A percentile compares a stretch with the other conserved stretches of the same genome.
Conservation (phyloP, 202 grass and related monocot genomes). For the Musa balbisiana region DNA sequence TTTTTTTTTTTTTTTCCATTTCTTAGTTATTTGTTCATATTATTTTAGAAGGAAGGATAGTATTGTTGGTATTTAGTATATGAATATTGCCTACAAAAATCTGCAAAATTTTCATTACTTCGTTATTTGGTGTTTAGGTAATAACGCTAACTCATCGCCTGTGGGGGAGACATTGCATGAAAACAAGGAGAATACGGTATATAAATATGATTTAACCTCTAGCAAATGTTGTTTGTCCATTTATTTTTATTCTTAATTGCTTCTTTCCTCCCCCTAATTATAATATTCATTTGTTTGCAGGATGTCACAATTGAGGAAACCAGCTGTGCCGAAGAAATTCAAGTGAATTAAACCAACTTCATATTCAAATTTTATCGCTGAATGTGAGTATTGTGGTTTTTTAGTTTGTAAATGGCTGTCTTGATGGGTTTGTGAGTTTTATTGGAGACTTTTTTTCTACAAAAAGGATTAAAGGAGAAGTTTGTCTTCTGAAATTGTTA, state of each 20-base stretch:
- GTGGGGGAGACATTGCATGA: constrained; percentile 31
- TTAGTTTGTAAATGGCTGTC: background rate
- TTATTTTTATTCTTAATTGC: background rate
- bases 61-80: no score
- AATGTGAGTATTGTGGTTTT: background rate
- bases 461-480: no score
- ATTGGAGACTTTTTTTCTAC: no score
- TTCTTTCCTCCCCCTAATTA: background rate
- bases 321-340: background rate
- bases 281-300: background rate
- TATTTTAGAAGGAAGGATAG: no score
- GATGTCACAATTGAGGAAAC: background rate
- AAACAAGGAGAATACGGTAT: constrained; percentile 88
- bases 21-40: no score
- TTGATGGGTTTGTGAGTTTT: background rate
- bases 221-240: background rate
- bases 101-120: no score
- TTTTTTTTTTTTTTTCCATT: fast-evolving
- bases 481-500: no score
- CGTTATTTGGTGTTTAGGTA: background rate
- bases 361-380: background rate
- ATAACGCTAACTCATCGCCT: constrained; percentile 30
- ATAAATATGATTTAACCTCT: background rate
- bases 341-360: background rate
- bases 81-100: no score